Conservation (phyloP, 768 basidiomycete species). For the Boletus patriciae region DNA sequence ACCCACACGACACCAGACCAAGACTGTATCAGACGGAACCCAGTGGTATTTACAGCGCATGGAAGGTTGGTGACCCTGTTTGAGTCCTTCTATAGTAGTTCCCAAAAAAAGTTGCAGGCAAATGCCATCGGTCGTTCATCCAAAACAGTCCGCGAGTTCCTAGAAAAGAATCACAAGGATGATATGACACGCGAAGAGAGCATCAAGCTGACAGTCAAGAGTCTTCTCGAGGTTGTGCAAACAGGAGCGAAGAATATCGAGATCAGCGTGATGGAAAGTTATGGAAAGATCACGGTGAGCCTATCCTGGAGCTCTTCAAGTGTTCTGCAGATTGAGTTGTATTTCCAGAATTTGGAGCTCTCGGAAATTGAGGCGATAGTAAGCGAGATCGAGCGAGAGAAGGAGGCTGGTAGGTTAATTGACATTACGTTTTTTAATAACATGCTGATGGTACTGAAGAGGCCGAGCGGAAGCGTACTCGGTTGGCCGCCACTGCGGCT, state of each 20-base stretch:
- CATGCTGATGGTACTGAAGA: slow-evolving; percentile 47
- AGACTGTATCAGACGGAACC: slow-evolving; percentile 97
- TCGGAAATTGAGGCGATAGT: slow-evolving; percentile 91
- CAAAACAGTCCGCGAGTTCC: slow-evolving; percentile 96
- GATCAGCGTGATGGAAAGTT: slow-evolving; percentile 95
- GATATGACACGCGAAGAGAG: slow-evolving; percentile 85
- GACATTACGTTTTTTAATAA: neutral
- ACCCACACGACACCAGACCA: slow-evolving; percentile 85
- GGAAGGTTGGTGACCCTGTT: slow-evolving; percentile 68
- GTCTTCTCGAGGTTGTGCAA: slow-evolving; percentile 95
- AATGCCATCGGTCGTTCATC: slow-evolving; percentile 97
- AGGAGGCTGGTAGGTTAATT: slow-evolving; percentile 75
- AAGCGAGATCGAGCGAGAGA: slow-evolving; percentile 91
- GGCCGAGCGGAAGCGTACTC: slow-evolving; percentile 90
- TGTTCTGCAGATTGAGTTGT: neutral
- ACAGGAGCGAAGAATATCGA: slow-evolving; percentile 99
- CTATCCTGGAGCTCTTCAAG: neutral
- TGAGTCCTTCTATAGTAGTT: neutral
- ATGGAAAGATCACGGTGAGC: slow-evolving; percentile 86
- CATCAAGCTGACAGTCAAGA: slow-evolving; percentile 94
- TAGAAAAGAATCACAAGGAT: slow-evolving; percentile 97
- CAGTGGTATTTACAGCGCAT: slow-evolving; percentile 95
- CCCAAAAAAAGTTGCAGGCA: slow-evolving; percentile 53
- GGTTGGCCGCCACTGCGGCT: slow-evolving; percentile 89
- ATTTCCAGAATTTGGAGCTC: slow-evolving; percentile 73